These are phyloP conservation scores for Solanum chiquidenum DNA, from an alignment of 257 asterid genomes.

Conservation along the genomic window DNA sequence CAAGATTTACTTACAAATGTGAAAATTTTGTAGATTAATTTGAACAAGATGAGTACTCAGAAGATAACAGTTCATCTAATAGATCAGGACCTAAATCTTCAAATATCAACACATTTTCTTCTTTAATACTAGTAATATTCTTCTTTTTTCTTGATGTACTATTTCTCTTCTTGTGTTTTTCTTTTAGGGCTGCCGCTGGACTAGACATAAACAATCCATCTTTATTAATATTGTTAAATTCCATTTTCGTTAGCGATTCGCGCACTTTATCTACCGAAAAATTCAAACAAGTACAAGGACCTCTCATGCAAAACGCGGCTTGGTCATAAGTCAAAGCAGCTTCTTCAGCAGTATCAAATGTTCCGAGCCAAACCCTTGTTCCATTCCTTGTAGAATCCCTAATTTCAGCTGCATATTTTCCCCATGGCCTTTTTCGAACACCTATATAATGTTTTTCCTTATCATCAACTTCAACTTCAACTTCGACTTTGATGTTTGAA, in stretches of 20 bases:
- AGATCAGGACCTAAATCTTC: slow-evolving; percentile 9
- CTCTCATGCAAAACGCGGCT: slow-evolving; percentile 6
- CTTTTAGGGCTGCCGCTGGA: neutral
- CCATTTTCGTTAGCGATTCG: neutral
- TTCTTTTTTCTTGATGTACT: neutral
- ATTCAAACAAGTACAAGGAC: neutral
- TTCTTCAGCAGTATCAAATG: slow-evolving; percentile 1
- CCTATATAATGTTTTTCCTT: neutral
- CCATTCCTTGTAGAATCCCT: slow-evolving; percentile 6
- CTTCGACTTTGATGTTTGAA: neutral
- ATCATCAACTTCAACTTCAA: neutral
- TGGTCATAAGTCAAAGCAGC: slow-evolving; percentile 13
- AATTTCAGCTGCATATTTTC: slow-evolving; percentile 9
- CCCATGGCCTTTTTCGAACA: slow-evolving; percentile 13
- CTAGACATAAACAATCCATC: neutral
- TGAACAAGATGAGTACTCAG: neutral
- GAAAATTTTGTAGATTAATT: neutral
- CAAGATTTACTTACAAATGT: neutral
- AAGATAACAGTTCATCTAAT: slow-evolving; percentile 2
- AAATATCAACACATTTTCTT: neutral
- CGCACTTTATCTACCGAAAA: neutral
- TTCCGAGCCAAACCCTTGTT: slow-evolving; percentile 11
- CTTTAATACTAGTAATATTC: neutral
- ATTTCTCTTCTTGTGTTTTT: slow-evolving; percentile 4
- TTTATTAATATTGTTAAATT: neutral